Conservation (phyloP, 257 asterid genomes). For the Fraxinus pennsylvanica region DNA sequence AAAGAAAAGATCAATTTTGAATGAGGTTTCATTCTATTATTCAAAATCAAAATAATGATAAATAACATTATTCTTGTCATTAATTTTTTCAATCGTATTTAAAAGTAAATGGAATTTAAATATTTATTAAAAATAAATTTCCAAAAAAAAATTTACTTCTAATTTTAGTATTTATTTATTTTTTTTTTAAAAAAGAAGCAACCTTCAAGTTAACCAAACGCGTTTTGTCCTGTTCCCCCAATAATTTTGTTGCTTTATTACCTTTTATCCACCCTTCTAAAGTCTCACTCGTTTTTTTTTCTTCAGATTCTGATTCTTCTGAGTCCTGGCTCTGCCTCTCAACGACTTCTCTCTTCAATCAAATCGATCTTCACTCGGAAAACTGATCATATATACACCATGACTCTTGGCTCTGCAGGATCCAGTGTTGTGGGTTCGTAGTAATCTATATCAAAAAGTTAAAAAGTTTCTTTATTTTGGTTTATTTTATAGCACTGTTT, state of each 20-base stretch:
- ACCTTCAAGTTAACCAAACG: not conserved
- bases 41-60: too few relatives aligned
- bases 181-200: too few relatives aligned
- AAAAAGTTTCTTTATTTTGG: not conserved
- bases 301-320: not conserved
- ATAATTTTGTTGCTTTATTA: not conserved
- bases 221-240: not conserved
- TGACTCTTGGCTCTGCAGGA: conserved; percentile 58
- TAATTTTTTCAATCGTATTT: too few relatives aligned
- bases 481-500: not conserved
- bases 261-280: not conserved
- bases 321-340: not conserved
- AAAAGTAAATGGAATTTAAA: too few relatives aligned
- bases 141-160: too few relatives aligned
- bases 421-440: conserved; percentile 53
- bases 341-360: conserved; percentile 4
- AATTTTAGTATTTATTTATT: too few relatives aligned
- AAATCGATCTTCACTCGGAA: conserved; percentile 25
- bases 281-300: not conserved
- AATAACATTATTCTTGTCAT: too few relatives aligned
- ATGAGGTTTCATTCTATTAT: too few relatives aligned
- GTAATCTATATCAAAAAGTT: not conserved
- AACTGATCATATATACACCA: conserved; percentile 21
- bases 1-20: too few relatives aligned
- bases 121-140: too few relatives aligned